These are phyloP conservation scores for Xylaria curta DNA, from an alignment of 495 filamentous ascomycete genomes.

Conservation along the genomic window DNA sequence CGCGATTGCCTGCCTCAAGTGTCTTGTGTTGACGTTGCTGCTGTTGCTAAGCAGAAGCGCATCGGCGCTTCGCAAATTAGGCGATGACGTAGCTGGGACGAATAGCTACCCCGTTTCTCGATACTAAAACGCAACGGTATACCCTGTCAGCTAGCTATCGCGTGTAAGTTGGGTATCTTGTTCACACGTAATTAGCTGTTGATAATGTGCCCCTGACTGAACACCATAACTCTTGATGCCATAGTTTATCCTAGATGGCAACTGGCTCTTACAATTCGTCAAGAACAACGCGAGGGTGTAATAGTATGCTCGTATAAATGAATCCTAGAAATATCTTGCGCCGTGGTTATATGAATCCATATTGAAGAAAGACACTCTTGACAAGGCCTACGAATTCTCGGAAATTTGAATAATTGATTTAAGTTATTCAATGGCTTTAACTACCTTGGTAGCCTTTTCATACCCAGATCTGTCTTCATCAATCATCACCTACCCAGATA, in stretches of 20 bases:
- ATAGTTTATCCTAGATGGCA: not conserved
- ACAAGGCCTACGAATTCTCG: not conserved
- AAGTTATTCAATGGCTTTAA: slow-evolving; percentile 18
- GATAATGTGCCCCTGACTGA: not conserved
- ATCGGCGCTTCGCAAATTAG: slow-evolving; percentile 1
- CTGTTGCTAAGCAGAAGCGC: not conserved
- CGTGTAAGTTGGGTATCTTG: not conserved
- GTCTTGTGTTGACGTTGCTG: slow-evolving; percentile 2
- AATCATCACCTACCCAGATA: slow-evolving; percentile 21
- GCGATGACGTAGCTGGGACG: slow-evolving; percentile 11
- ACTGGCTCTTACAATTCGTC: not conserved
- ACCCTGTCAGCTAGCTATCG: not conserved
- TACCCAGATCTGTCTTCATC: slow-evolving; percentile 10
- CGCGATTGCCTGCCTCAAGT: not conserved
- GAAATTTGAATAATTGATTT: not conserved
- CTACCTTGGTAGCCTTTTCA: slow-evolving; percentile 11
- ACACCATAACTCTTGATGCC: not conserved
- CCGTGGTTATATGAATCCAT: not conserved
- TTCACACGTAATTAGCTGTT: not conserved
- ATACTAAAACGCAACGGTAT: not conserved
- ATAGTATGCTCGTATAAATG: not conserved
- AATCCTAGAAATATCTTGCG: not conserved
- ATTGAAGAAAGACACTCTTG: not conserved
- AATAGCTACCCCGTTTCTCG: not conserved
- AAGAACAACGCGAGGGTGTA: not conserved